phyloP scores from a whole-genome alignment of 371 early-diverging fungal species.

The Apophysomyces trapeziformis region DNA sequence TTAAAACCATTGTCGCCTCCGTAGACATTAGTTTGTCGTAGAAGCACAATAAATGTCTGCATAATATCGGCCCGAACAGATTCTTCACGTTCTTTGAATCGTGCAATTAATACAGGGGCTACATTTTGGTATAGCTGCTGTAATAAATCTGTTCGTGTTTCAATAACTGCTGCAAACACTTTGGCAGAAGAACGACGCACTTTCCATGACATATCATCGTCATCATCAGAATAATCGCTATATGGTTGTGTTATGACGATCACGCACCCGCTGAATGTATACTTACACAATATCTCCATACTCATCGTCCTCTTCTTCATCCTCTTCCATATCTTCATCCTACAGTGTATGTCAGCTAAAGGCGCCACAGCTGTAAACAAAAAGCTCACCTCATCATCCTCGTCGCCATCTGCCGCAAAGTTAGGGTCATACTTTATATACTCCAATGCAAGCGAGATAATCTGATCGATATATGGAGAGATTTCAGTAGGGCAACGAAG shows the following conservation, averaged over 20 bases:
- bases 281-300: slow-evolving; percentile 69
- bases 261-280: background rate
- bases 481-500: slow-evolving; percentile 80
- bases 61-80: slow-evolving; percentile 88
- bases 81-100: slow-evolving; percentile 93
- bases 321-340: slow-evolving; percentile 74
- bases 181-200: slow-evolving; percentile 88
- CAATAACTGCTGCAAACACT: slow-evolving; percentile 77
- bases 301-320: slow-evolving; percentile 75
- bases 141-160: slow-evolving; percentile 72
- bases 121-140: slow-evolving; percentile 66
- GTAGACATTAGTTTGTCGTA: slow-evolving; percentile 74
- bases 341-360: slow-evolving; percentile 23
- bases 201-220: slow-evolving; percentile 91
- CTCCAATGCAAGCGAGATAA: slow-evolving; percentile 67
- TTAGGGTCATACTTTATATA: slow-evolving; percentile 90
- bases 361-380: background rate
- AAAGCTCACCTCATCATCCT: slow-evolving; percentile 63
- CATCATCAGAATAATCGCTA: slow-evolving; percentile 76
- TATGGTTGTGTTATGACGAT: background rate
- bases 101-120: slow-evolving; percentile 73
- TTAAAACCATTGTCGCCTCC: slow-evolving; percentile 36
- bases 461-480: slow-evolving; percentile 60
- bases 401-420: slow-evolving; percentile 71
- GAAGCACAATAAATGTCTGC: slow-evolving; percentile 72